Percentiles rank a stretch among this genome's conserved stretches.
These are phyloP conservation scores for Penicillium odoratum DNA, from an alignment of 495 filamentous ascomycete genomes.

Conservation along the genomic window DNA sequence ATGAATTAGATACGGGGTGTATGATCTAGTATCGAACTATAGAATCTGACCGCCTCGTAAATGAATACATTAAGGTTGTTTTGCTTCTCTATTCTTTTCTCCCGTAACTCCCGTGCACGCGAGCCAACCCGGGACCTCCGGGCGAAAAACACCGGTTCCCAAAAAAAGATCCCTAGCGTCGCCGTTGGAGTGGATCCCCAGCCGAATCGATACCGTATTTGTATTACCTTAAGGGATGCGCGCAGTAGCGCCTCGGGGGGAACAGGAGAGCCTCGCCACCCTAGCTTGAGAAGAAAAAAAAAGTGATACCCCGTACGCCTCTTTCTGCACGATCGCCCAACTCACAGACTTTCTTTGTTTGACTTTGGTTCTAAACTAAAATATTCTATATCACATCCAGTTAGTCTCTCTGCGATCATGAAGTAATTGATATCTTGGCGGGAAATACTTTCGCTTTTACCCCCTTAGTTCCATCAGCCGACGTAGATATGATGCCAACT, in stretches of 20 bases:
- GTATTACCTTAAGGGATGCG: conserved; percentile 17
- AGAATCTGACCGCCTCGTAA: not conserved
- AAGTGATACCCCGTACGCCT: conserved; percentile 8
- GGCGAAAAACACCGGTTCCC: conserved; percentile 27
- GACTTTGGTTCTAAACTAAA: not conserved
- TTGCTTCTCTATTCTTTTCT: conserved; percentile 6
- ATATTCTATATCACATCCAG: conserved; percentile 2
- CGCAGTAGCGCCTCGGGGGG: conserved; percentile 26
- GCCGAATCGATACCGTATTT: conserved; percentile 16
- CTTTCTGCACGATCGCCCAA: not conserved
- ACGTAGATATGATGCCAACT: conserved; percentile 30
- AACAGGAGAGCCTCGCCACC: conserved; percentile 25
- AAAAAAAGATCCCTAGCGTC: conserved; percentile 41
- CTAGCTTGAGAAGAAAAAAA: not conserved
- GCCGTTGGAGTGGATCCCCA: conserved; percentile 34
- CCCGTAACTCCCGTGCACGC: conserved; percentile 13
- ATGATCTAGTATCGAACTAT: not conserved
- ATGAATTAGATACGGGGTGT: not conserved
- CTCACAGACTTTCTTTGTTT: not conserved
- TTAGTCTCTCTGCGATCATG: not conserved
- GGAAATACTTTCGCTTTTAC: conserved; percentile 3
- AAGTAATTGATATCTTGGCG: conserved; percentile 8
- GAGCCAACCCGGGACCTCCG: conserved; percentile 18
- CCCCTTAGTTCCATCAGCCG: conserved; percentile 6
- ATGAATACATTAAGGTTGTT: conserved; percentile 7